Conservation (phyloP, 192 early-diverging fungal species). For the Coemansia sp. region DNA sequence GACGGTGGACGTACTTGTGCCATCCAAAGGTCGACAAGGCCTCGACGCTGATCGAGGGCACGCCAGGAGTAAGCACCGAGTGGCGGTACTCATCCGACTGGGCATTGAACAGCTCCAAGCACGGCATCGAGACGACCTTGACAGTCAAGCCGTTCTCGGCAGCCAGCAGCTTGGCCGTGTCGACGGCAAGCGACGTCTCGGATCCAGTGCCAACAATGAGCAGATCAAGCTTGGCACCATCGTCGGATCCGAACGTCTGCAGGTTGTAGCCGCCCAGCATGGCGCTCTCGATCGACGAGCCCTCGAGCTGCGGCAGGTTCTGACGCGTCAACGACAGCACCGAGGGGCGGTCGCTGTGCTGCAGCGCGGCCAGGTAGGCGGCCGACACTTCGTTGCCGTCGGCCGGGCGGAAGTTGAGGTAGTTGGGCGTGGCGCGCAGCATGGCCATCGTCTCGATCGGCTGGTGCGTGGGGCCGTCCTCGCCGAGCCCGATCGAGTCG, state of each 20-base stretch:
- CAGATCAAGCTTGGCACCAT: slow-evolving; percentile 65
- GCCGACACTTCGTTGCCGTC: slow-evolving; percentile 95
- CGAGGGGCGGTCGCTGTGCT: slow-evolving; percentile 71
- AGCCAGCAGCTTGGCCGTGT: slow-evolving; percentile 78
- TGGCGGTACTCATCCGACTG: slow-evolving; percentile 83
- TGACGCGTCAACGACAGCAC: slow-evolving; percentile 91
- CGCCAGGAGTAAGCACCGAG: slow-evolving; percentile 75
- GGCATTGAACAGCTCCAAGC: slow-evolving; percentile 83
- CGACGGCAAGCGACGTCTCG: slow-evolving; percentile 87
- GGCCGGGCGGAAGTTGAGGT: slow-evolving; percentile 86
- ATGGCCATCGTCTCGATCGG: slow-evolving; percentile 93
- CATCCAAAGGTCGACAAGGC: slow-evolving; percentile 88
- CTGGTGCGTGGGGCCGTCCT: slow-evolving; percentile 99
- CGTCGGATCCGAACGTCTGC: slow-evolving; percentile 59
- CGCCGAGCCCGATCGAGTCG: slow-evolving; percentile 98
- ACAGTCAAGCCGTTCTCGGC: slow-evolving; percentile 60
- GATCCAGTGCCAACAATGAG: slow-evolving; percentile 88
- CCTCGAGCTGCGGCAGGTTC: slow-evolving; percentile 90
- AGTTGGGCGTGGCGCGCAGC: slow-evolving; percentile 90
- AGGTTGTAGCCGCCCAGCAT: slow-evolving; percentile 89
- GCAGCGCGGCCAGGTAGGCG: slow-evolving; percentile 82
- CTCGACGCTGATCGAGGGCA: slow-evolving; percentile 90
- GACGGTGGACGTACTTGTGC: slow-evolving; percentile 87
- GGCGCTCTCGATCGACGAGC: slow-evolving; percentile 79
- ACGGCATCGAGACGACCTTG: slow-evolving; percentile 95